Percentiles rank a stretch among this genome's conserved stretches.
These are phyloP conservation scores for Tothia fuscella DNA, from an alignment of 2,329 filamentous ascomycete genomes.

Conservation along the genomic window DNA sequence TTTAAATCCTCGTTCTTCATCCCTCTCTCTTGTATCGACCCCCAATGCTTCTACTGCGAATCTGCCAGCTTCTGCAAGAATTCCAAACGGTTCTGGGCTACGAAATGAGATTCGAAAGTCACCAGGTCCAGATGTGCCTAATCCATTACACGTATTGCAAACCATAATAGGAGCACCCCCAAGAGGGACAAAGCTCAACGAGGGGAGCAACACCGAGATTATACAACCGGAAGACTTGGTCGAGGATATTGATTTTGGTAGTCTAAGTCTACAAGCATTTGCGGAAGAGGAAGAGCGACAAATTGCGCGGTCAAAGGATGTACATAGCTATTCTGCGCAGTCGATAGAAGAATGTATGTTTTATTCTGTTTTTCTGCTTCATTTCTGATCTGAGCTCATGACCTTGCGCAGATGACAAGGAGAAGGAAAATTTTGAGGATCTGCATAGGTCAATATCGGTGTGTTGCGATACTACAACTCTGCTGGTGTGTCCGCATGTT, in stretches of 20 bases:
- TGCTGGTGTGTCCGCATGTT: neutral
- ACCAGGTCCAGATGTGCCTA: slow-evolving; percentile 44
- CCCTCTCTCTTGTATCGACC: slow-evolving; percentile 59
- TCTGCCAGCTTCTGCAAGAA: slow-evolving; percentile 52
- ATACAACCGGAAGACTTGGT: slow-evolving; percentile 35
- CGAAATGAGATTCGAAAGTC: slow-evolving; percentile 43
- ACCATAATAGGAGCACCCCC: slow-evolving; percentile 34
- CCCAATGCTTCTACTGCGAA: slow-evolving; percentile 67
- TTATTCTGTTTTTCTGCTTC: slow-evolving; percentile 15
- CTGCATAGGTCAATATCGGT: slow-evolving; percentile 71
- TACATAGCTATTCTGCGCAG: slow-evolving; percentile 43
- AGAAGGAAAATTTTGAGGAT: slow-evolving; percentile 77
- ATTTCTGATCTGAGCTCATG: slow-evolving; percentile 6
- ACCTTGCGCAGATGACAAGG: slow-evolving; percentile 50
- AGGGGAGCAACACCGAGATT: slow-evolving; percentile 12
- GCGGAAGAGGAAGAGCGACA: slow-evolving; percentile 29
- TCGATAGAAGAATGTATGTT: slow-evolving; percentile 61
- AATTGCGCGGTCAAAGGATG: slow-evolving; percentile 21
- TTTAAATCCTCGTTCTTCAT: slow-evolving; percentile 60
- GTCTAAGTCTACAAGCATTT: slow-evolving; percentile 63
- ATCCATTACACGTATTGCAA: slow-evolving; percentile 61
- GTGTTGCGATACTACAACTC: slow-evolving; percentile 12
- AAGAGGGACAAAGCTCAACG: slow-evolving; percentile 12
- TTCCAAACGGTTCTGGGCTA: slow-evolving; percentile 55
- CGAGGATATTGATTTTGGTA: slow-evolving; percentile 65